These are phyloP conservation scores for Tremella fuciformis DNA, from an alignment of 768 basidiomycete species.

Conservation along the genomic window DNA sequence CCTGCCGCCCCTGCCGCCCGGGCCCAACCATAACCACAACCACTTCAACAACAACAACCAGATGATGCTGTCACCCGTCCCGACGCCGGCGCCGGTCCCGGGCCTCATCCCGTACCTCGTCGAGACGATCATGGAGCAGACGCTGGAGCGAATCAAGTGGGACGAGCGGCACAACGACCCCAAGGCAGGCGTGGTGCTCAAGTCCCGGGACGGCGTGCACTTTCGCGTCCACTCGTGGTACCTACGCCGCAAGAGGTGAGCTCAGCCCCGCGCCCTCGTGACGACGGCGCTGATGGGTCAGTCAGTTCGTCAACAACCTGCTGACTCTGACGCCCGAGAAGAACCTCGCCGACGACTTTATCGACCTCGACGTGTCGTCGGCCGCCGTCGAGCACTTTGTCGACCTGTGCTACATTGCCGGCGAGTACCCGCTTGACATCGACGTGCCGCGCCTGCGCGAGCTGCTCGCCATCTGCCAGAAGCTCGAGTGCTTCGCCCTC, in stretches of 20 bases:
- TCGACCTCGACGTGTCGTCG: not conserved
- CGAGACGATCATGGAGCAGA: constrained; percentile 5
- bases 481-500: not conserved
- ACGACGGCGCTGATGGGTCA: not conserved
- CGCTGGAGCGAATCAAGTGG: not conserved
- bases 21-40: too few species aligned
- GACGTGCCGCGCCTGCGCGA: not conserved
- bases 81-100: not conserved
- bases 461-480: not conserved
- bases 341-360: not conserved
- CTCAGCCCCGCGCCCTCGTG: not conserved
- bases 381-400: constrained; percentile 5
- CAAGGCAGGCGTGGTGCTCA: not conserved
- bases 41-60: too few species aligned
- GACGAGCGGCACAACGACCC: constrained; percentile 1
- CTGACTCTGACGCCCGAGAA: not conserved
- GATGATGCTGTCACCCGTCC: too few species aligned
- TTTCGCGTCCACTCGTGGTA: constrained; percentile 5
- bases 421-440: not conserved
- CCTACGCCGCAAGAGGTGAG: not conserved
- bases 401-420: constrained; percentile 3
- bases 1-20: too few species aligned
- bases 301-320: constrained; percentile 2
- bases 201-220: not conserved
- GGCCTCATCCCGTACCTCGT: constrained; percentile 4